Conservation (phyloP, 768 basidiomycete genomes). For the Podaxis pistillaris region DNA sequence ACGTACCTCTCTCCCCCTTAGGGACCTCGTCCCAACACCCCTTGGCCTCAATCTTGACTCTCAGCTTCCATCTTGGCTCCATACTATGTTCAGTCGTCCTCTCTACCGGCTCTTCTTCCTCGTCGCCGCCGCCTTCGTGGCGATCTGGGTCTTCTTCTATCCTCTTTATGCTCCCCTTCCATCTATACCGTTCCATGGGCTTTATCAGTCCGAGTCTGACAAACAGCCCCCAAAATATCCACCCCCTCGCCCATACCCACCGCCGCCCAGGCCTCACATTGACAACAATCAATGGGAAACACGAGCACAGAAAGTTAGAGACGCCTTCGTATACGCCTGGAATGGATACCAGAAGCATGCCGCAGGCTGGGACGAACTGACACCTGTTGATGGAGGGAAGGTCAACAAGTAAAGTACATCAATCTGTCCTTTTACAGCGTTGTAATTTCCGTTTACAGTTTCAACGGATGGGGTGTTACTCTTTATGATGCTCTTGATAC, state of each 20-base stretch:
- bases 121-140: background rate
- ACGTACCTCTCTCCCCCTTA: background rate
- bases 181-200: background rate
- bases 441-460: slow-evolving; percentile 35
- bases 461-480: slow-evolving; percentile 75
- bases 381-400: slow-evolving; percentile 45
- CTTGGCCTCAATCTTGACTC: slow-evolving; percentile 8
- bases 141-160: slow-evolving; percentile 11
- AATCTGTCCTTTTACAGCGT: background rate
- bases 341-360: slow-evolving; percentile 51
- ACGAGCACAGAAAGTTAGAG: slow-evolving; percentile 52
- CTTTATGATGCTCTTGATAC: slow-evolving; percentile 81
- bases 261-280: background rate
- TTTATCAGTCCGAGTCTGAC: background rate
- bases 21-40: background rate
- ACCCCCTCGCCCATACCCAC: slow-evolving; percentile 8
- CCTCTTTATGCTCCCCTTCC: background rate
- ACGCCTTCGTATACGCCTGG: slow-evolving; percentile 63
- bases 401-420: slow-evolving; percentile 50
- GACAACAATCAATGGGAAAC: slow-evolving; percentile 35
- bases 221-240: background rate
- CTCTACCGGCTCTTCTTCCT: slow-evolving; percentile 9
- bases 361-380: slow-evolving; percentile 55
- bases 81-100: slow-evolving; percentile 1
- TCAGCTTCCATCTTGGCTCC: background rate